Percentiles rank a stretch among this genome's conserved stretches.
These are phyloP conservation scores for Ormosia emarginata DNA, from an alignment of 306 rosid species.

Conservation along the genomic window DNA sequence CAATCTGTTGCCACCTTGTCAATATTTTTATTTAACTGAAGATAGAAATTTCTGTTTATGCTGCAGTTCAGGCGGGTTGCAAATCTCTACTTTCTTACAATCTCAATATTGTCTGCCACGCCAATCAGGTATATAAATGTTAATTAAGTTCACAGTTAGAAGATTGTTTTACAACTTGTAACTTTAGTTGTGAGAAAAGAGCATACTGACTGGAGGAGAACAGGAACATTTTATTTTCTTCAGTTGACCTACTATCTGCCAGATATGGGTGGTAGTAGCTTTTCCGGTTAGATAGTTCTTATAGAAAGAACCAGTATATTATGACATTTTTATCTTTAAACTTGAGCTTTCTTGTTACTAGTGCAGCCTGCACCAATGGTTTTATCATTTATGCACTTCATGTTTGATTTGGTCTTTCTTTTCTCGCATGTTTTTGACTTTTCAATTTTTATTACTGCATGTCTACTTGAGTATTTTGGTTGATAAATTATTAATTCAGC, in stretches of 20 bases:
- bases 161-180: conserved; percentile 13
- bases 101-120: conserved; percentile 89
- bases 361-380: neutral
- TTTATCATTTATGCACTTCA: neutral
- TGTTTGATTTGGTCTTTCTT: conserved; percentile 1
- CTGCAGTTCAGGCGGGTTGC: conserved; percentile 99
- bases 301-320: neutral
- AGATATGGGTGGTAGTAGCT: neutral
- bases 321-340: neutral
- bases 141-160: neutral
- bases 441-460: neutral
- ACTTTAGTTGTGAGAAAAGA: neutral
- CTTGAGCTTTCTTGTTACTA: conserved; percentile 3
- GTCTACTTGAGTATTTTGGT: neutral
- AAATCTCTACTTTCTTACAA: conserved; percentile 89
- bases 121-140: conserved; percentile 69
- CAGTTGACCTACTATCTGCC: neutral
- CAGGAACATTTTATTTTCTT: neutral
- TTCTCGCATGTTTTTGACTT: neutral
- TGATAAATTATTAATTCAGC: neutral
- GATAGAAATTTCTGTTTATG: conserved; percentile 43
- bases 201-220: neutral
- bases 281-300: neutral
- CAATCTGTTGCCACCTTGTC: conserved; percentile 6
- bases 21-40: conserved; percentile 36